Evolutionary conservation across 352 stramenopile genomes (phyloP).

Genomic region (Lagenidium giganteum): DNA sequence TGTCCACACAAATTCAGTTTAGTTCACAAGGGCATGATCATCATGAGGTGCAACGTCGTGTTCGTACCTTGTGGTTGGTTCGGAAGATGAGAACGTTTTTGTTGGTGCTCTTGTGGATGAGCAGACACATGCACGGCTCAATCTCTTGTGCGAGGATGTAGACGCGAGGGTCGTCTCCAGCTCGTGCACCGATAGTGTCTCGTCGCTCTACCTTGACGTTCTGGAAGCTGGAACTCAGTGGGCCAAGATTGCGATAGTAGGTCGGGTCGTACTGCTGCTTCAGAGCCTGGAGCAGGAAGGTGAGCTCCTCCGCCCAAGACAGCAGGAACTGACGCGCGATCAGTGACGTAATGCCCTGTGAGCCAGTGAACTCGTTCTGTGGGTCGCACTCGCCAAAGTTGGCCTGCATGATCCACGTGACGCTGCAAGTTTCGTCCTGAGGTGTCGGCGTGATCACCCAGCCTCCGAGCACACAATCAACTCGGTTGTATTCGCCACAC

Average conservation of each 20-base stretch:
- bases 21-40: background rate
- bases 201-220: conserved; percentile 33
- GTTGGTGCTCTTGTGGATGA: conserved; percentile 61
- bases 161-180: conserved; percentile 32
- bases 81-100: conserved; percentile 53
- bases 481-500: conserved; percentile 13
- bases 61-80: conserved; percentile 23
- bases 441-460: conserved; percentile 61
- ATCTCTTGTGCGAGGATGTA: conserved; percentile 42
- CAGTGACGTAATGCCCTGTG: conserved; percentile 24
- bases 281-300: conserved; percentile 31
- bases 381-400: conserved; percentile 66
- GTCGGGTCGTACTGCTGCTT: conserved; percentile 39
- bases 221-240: conserved; percentile 36
- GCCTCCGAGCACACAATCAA: conserved; percentile 63
- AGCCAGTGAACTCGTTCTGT: conserved; percentile 45
- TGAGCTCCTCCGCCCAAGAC: conserved; percentile 50
- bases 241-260: conserved; percentile 48
- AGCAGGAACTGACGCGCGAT: conserved; percentile 33
- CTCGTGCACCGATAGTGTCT: conserved; percentile 18
- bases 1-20: too few species aligned
- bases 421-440: conserved; percentile 50
- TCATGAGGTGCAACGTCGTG: background rate
- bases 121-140: conserved; percentile 39
- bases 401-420: conserved; percentile 77